Base-by-base conservation (phyloP, 2,329 filamentous ascomycete genomes). In the Acrocalymma vagum region DNA sequence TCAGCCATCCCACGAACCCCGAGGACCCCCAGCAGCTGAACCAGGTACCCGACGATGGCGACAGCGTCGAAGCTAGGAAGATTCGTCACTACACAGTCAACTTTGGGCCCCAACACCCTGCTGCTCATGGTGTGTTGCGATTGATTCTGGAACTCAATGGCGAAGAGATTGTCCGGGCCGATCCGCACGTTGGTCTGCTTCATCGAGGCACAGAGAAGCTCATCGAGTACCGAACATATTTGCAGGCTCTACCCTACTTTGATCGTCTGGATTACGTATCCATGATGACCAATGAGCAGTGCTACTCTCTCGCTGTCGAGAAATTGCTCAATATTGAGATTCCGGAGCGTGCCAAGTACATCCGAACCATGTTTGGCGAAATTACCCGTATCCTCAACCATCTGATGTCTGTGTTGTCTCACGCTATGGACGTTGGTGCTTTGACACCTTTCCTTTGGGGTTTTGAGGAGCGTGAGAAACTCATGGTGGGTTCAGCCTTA, bases 231-330 rank as follows among this genome's bases (percentile, higher is more conserved):
- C 96, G 96, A 82, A 96, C 93, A 61, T 99, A 99, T 70, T 83
- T 97, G 67, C 94, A 99, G 80, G 94, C 94, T 42, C 80, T 99
- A 68, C 94, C 94, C 41, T 99, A 99, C 80, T 99, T 99, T 71
- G 94, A 99, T 77, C 90, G 94, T 61, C 81, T 99, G 72, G 94
- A 99, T 76, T 99, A 99, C 74, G 92, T 96, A 60, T 96, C 91
- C 65, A 99, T 99, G 95, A 99, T 99, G 94, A 99, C 94, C 65
- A 99, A 99, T 75, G 94, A 99, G 81, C 94, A 99, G 77, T 96
- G 91, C 69, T 99, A 90, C 75, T 85, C 91, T 24, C 82, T 99
- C 55, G 94, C 91, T 14, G 93, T 97, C 40, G 94, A 99, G 82
- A 99, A 99, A 81, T 82, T 99, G 47, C 80, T 99, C 63, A 99